These are phyloP conservation scores for Saccharum hybrid DNA, from an alignment of 202 grass and related monocot species.

Conservation along the genomic window DNA sequence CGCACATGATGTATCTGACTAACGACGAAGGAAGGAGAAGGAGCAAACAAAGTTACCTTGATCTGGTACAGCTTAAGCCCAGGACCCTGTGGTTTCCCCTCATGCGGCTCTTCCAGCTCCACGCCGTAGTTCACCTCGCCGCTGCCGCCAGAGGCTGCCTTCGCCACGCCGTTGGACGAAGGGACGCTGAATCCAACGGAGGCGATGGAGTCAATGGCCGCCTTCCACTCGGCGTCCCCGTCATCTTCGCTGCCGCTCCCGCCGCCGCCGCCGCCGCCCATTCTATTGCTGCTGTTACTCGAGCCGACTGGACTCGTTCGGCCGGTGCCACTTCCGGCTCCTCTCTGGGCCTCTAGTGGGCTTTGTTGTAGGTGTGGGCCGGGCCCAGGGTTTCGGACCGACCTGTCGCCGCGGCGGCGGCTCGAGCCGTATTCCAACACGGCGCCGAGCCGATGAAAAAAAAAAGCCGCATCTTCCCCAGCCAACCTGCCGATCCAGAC, in stretches of 20 bases:
- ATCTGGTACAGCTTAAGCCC: conserved; percentile 91
- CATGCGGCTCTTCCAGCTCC: conserved; percentile 40
- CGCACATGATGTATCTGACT: neutral
- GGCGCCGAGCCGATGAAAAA: conserved; percentile 27
- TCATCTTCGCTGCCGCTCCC: conserved; percentile 81
- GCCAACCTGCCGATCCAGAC: conserved; percentile 27
- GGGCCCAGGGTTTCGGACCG: conserved; percentile 17
- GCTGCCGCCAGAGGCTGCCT: conserved; percentile 26
- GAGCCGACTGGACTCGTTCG: neutral
- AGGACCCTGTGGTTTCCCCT: conserved; percentile 40
- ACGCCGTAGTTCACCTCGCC: conserved; percentile 12
- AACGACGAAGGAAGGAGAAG: neutral
- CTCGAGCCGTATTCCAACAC: conserved; percentile 32
- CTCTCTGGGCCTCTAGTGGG: neutral
- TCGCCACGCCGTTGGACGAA: conserved; percentile 51
- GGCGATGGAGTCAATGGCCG: conserved; percentile 75
- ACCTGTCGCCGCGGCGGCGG: conserved; percentile 1
- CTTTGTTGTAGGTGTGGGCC: neutral
- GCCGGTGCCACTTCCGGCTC: neutral
- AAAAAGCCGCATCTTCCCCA: conserved; percentile 41
- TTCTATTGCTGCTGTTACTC: conserved; percentile 13
- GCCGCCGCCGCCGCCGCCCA: conserved; percentile 44
- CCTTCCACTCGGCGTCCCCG: conserved; percentile 75
- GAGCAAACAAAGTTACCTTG: conserved; percentile 53
- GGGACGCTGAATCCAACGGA: conserved; percentile 49